Conservation (phyloP, 768 basidiomycete genomes). For the Auricularia auricula-judae region DNA sequence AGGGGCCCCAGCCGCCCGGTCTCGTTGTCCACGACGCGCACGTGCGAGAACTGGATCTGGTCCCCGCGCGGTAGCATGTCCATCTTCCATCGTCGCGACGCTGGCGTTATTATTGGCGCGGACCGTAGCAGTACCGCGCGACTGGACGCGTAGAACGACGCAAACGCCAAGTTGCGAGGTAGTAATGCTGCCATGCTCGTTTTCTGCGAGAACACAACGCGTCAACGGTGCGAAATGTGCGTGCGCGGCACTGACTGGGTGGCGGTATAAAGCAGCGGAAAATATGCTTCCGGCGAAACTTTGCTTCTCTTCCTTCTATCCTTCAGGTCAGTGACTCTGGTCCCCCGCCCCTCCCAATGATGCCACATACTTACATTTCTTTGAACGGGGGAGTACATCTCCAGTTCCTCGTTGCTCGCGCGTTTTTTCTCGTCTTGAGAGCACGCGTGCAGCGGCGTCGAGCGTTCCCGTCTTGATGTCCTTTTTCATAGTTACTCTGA, state of each 20-base stretch:
- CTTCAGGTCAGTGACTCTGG: neutral
- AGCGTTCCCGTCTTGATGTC: neutral
- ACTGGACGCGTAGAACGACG: neutral
- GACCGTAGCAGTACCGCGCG: neutral
- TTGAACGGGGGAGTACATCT: neutral
- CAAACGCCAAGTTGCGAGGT: neutral
- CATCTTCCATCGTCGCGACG: neutral
- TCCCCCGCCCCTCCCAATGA: neutral
- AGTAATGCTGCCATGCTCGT: neutral
- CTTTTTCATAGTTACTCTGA: neutral
- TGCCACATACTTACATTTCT: neutral
- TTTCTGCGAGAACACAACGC: neutral
- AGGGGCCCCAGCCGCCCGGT: conserved; percentile 28
- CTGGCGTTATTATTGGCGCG: neutral
- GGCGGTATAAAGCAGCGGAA: neutral
- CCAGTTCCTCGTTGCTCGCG: neutral
- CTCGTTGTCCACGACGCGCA: conserved; percentile 38
- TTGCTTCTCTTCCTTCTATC: neutral
- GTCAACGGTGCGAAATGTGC: neutral
- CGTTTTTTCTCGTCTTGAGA: conserved; percentile 1
- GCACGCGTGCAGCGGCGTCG: neutral
- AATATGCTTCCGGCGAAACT: neutral
- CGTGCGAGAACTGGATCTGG: conserved; percentile 30
- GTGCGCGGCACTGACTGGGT: neutral
- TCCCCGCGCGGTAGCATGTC: conserved; percentile 17